A percentile compares a stretch with the other conserved stretches of the same genome.
These are phyloP conservation scores for Hypoxylon fragiforme DNA, from an alignment of 495 filamentous ascomycete species.

Conservation along the genomic window DNA sequence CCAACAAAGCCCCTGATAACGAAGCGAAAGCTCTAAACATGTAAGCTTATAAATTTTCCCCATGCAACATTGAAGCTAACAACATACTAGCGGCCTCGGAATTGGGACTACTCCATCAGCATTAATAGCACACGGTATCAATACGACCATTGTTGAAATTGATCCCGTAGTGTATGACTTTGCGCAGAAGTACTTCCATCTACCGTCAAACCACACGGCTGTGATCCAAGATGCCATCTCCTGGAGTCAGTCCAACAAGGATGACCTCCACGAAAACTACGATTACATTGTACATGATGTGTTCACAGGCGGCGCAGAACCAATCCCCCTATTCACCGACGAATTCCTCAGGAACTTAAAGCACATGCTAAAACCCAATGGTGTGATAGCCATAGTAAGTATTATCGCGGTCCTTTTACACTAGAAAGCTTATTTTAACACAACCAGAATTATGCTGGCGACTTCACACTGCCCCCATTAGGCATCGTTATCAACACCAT, in stretches of 20 bases:
- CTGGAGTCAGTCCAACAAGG: slow-evolving; percentile 64
- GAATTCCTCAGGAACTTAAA: slow-evolving; percentile 75
- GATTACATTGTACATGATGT: slow-evolving; percentile 97
- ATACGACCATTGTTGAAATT: slow-evolving; percentile 91
- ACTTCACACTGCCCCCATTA: slow-evolving; percentile 72
- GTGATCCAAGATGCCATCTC: slow-evolving; percentile 79
- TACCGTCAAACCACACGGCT: slow-evolving; percentile 75
- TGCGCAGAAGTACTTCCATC: slow-evolving; percentile 78
- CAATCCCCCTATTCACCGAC: slow-evolving; percentile 80
- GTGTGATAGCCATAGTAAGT: slow-evolving; percentile 87
- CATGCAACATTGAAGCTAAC: slow-evolving; percentile 9
- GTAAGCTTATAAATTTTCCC: slow-evolving; percentile 46
- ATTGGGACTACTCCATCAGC: slow-evolving; percentile 89
- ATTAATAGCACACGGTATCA: slow-evolving; percentile 81
- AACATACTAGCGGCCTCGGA: slow-evolving; percentile 71
- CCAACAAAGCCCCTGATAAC: slow-evolving; percentile 57
- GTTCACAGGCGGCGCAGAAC: slow-evolving; percentile 96
- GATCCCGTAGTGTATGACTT: slow-evolving; percentile 86
- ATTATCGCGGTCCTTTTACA: neutral
- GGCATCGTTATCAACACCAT: slow-evolving; percentile 75
- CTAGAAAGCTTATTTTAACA: slow-evolving; percentile 7
- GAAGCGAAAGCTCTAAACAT: slow-evolving; percentile 82
- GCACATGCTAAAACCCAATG: slow-evolving; percentile 70
- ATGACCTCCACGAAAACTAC: slow-evolving; percentile 53
- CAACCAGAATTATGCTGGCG: slow-evolving; percentile 90